Evolutionary conservation across 1,284 basidiomycete genomes (phyloP), one percentile per base, ranked within the genome.

Genomic region (Xerocomus minutiporus): DNA sequence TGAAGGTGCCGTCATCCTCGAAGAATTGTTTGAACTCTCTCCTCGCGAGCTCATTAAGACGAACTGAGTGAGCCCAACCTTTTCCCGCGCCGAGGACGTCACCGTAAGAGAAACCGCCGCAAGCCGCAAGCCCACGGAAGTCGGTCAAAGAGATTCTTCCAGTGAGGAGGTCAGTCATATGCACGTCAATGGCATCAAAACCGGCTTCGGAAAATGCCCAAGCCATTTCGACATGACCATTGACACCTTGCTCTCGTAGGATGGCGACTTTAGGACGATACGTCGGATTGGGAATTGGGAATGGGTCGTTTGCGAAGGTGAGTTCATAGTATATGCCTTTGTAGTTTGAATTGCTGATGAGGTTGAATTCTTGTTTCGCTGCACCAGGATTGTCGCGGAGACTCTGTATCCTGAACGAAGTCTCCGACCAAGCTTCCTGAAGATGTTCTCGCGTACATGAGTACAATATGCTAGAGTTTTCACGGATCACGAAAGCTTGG

Each of bases 91-190:
- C 96, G 9, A 99, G 82, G 12, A 99, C 96, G 71, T 99, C 96
- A 50, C 96, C 97, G 66, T 97, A 99, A 11, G 95, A 97, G 79
- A 99, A 99, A 6, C 96, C 96, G 54, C 96, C 96, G 65, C 95
- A 98, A 1, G 96, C 96, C 2, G 91, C 96, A 50, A 99, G 69
- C 52, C 97, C 97, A 35, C 82, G 80, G 78, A 98, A 98, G 45
- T 73, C 71, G 6, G 70, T 57, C 20, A 99, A 79, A 40, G 76
- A 78, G 45, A 86, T 73, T 12, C 68, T 66, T 45, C 92, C 91
- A 34, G 76, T 76, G 61, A 99, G 84, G 67, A 99, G 84, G 69
- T 99, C 96, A 17, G 93, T 91, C 96, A 98, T 99, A 75, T 99
- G 96, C 4, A 99, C 91, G 66, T 99, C 97, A 53, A 98, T 76